Base-by-base conservation (phyloP, 768 basidiomycete genomes). In the Phylloporus arenicola region DNA sequence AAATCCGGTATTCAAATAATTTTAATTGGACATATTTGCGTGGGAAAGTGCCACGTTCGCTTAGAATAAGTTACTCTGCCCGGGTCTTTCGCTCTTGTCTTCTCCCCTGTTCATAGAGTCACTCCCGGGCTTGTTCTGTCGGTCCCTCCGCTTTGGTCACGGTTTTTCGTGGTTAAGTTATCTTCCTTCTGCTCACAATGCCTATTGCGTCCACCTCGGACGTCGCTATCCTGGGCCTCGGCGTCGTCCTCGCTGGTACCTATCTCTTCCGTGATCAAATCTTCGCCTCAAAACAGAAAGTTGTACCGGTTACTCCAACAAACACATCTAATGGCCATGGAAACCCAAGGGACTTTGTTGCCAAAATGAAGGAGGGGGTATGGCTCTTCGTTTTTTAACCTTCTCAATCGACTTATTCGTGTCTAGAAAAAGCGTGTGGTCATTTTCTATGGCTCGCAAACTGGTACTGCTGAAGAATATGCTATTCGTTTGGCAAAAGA, bases 391-490 rank as follows among this genome's bases (percentile, higher is more conserved):
- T 43, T 17, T 19, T n/a, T 35, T 54, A 25, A 51, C 38, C 47
- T 25, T 53, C 6, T 54, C 45, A 31, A 11, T 20, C 55, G 17
- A 54, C 47, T 22, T 16, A 30, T 17, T 27, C 22, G 6, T 48
- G 39, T 35, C 41, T 62, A 97, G 94, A 95, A 94, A 81, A 97
- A 96, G 70, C 91, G 93, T 54, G 74, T 95, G 14, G 88, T 91
- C 60, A 97, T 98, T 63, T 95, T 99, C 68, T 99, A 96, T 64
- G 95, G 95, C 51, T 97, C 95, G 19, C 95, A 99, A 66, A 99
- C 95, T 0, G 95, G 95, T 50, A 99, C 95, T 14, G 95, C 95
- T 2, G 96, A 98, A 69, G 95, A 99, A 68, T 96, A 94, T 59
- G 94, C 94, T 37, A 92, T 95, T 58, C 88, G 96, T 68, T 80